Conservation (phyloP, 345 rosid genomes). For the Lagerstroemia speciosa region DNA sequence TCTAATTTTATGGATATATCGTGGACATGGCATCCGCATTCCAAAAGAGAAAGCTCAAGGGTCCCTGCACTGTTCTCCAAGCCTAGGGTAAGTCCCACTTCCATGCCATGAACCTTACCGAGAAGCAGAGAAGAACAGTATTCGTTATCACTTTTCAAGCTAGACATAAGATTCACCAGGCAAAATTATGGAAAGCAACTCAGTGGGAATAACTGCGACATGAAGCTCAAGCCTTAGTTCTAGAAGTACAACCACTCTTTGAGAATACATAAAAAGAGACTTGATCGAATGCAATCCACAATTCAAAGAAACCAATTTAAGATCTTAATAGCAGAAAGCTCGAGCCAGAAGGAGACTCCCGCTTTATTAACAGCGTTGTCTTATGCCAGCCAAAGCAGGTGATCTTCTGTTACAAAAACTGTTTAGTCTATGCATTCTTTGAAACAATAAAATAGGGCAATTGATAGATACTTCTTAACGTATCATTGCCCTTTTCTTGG, state of each 20-base stretch:
- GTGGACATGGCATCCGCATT: constrained; percentile 73
- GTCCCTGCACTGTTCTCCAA: constrained; percentile 70
- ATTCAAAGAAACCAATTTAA: not conserved
- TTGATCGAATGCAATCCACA: not conserved
- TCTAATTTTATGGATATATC: constrained; percentile 61
- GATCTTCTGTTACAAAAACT: not conserved
- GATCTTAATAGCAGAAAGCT: not conserved
- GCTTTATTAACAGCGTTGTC: not conserved
- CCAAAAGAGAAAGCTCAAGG: constrained; percentile 54
- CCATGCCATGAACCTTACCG: constrained; percentile 96
- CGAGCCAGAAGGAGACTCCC: not conserved
- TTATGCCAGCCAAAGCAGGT: not conserved
- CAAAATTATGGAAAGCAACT: not conserved
- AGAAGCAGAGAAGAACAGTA: constrained; percentile 42
- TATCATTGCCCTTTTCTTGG: not conserved
- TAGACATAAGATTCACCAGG: constrained; percentile 6
- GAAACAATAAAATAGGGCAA: not conserved
- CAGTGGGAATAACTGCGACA: not conserved
- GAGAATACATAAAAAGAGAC: not conserved
- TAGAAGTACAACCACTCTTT: not conserved
- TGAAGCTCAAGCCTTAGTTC: too few species aligned
- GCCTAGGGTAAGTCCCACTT: constrained; percentile 77
- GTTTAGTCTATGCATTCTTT: not conserved
- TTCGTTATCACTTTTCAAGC: constrained; percentile 11
- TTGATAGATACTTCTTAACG: not conserved